Evolutionary conservation across 2,329 filamentous ascomycete species (phyloP).

Genomic region (Cladorrhinum sp.): DNA sequence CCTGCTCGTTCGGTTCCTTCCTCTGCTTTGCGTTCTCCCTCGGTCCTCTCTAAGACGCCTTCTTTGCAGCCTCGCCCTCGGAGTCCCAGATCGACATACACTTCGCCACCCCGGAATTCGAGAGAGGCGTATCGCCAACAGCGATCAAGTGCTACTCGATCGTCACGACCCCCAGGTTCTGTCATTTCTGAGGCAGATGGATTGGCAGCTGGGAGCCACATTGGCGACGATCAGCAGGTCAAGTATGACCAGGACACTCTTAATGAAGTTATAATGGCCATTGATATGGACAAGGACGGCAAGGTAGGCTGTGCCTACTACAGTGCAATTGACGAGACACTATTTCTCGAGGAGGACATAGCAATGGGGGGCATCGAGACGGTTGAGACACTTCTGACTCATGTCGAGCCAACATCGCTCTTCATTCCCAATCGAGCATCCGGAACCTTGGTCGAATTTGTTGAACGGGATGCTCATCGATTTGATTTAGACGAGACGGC

Average conservation of each 20-base stretch:
- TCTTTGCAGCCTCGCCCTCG: not conserved
- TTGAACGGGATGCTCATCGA: conserved; percentile 35
- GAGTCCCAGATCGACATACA: not conserved
- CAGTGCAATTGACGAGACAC: conserved; percentile 61
- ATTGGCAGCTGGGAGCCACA: not conserved
- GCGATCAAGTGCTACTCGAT: not conserved
- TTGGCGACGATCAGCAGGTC: not conserved
- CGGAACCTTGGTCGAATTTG: conserved; percentile 37
- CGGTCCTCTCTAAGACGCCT: not conserved
- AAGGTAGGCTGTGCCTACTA: conserved; percentile 85
- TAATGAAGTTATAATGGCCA: conserved; percentile 73
- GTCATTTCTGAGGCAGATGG: not conserved
- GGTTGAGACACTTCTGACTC: conserved; percentile 58
- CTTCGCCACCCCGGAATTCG: not conserved
- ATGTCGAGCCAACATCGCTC: conserved; percentile 54
- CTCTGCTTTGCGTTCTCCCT: not conserved
- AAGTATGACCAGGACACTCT: conserved; percentile 34
- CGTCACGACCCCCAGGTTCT: not conserved
- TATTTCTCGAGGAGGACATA: conserved; percentile 77
- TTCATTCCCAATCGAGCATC: conserved; percentile 50
- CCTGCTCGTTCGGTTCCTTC: not conserved
- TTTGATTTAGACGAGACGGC: conserved; percentile 25
- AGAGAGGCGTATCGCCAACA: not conserved
- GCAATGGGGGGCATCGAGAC: conserved; percentile 65
- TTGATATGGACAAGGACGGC: conserved; percentile 68